Base-by-base conservation (phyloP, 2,329 filamentous ascomycete species). In the Exophiala sideris region DNA sequence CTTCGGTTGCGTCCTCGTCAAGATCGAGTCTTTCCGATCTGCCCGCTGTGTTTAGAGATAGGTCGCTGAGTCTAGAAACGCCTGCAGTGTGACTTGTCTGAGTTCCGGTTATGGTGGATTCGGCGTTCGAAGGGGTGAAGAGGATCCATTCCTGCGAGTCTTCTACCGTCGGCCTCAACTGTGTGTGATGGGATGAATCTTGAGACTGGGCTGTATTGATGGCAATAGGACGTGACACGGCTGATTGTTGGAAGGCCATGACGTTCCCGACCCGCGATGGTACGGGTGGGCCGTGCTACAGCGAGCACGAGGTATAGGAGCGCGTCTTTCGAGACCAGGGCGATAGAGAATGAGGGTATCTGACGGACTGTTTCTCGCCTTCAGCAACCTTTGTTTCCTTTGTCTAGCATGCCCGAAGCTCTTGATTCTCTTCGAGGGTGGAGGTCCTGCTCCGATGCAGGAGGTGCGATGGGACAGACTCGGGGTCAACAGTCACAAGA, bases 71-170 rank as follows among this genome's bases (percentile, higher is more conserved):
- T 57, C 83, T 84, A 36, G 89, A 94, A 59, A 83, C 81, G 35
- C 86, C 88, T 24, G 84, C 77, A 40, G 83, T 87, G 70, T 67
- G 87, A 76, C 71, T 82, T 62, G 71, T 84, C 55, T 81, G 84
- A 41, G 85, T 89, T 48, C 85, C 79, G 58, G 87, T 85, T 4
- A 84, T 84, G 9, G 80, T 79, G 16, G 87, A 86, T 33, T 77
- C 75, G 55, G 79, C 80, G 59, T 85, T 84, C 7, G 80, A 79
- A 1, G 89, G 89, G 6, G 91, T 89, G 76, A 99, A 99, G 61
- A 99, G 83, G 50, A 97, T 87, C 94, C 94, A 99, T 81, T 95
- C 92, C 71, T 94, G 87, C 10, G 89, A 87, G 61, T 91, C 87
- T 57, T 88, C 84, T 12, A 61, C 40, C 21, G 52, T 41, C 11